Evolutionary conservation across 202 grass and related monocot genomes (phyloP).

Genomic region (Saccharum hybrid): DNA sequence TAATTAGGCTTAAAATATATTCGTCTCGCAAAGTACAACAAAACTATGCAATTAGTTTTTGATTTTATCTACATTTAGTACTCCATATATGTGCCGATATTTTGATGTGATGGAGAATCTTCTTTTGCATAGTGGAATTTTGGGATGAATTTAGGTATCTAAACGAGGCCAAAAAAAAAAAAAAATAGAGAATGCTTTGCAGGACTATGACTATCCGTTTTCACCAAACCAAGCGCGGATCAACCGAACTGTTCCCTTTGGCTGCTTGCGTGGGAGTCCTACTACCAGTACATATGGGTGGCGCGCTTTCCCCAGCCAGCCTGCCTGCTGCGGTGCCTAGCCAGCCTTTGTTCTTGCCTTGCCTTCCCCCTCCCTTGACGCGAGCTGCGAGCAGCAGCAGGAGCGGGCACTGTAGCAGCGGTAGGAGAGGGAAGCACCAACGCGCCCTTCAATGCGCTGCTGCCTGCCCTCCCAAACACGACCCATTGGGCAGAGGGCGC

Average conservation of each 20-base stretch:
- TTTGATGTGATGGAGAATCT: too few relatives aligned
- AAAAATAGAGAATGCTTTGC: too few relatives aligned
- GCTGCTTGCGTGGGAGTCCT: neutral
- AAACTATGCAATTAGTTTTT: too few relatives aligned
- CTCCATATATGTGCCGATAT: too few relatives aligned
- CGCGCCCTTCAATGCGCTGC: slow-evolving; percentile 38
- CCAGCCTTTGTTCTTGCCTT: neutral
- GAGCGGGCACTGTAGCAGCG: neutral
- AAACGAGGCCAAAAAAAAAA: too few relatives aligned
- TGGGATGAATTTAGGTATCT: too few relatives aligned
- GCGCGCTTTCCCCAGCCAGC: slow-evolving; percentile 27
- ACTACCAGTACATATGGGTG: neutral
- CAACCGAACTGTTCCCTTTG: slow-evolving; percentile 5
- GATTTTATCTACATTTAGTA: too few relatives aligned
- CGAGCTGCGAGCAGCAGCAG: neutral
- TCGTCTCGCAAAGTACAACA: too few relatives aligned
- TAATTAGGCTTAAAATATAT: too few relatives aligned
- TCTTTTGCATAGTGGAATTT: too few relatives aligned
- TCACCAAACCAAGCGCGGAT: neutral
- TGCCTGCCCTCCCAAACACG: slow-evolving; percentile 2
- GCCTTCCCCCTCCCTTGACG: neutral
- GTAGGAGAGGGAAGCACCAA: slow-evolving; percentile 25
- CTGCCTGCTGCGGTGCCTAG: neutral
- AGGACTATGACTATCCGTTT: too few relatives aligned
- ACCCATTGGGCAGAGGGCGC: neutral